phyloP scores from a whole-genome alignment of 768 basidiomycete genomes.

The Podaxis carcinomalis region DNA sequence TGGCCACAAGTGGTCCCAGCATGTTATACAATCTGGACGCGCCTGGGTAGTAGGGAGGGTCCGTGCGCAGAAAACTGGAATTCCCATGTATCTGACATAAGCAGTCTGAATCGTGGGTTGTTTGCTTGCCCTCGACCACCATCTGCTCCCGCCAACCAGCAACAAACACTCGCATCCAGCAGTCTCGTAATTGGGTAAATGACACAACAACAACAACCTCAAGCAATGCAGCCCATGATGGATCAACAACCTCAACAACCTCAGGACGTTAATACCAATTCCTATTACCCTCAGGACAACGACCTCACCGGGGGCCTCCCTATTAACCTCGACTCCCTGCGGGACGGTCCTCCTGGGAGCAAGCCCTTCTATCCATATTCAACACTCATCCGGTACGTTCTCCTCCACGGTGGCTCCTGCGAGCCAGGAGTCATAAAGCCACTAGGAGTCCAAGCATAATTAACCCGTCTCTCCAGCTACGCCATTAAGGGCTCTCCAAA shows the following conservation, averaged over 20 bases:
- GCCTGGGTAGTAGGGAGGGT: conserved; percentile 26
- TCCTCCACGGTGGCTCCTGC: not conserved
- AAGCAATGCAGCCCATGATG: conserved; percentile 64
- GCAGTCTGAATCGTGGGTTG: conserved; percentile 39
- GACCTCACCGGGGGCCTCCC: conserved; percentile 82
- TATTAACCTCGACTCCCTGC: conserved; percentile 81
- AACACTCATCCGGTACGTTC: conserved; percentile 77
- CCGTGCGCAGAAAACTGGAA: conserved; percentile 51
- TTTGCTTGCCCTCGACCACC: conserved; percentile 44
- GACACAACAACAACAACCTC: conserved; percentile 45
- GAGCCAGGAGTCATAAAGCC: not conserved
- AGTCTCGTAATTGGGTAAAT: conserved; percentile 30
- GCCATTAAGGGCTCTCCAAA: conserved; percentile 90
- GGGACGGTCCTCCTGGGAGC: conserved; percentile 84
- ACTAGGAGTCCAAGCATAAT: conserved; percentile 12
- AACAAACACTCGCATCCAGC: conserved; percentile 31
- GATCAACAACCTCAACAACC: conserved; percentile 32
- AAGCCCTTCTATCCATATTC: conserved; percentile 93
- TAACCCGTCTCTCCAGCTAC: conserved; percentile 46
- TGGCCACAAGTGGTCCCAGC: not conserved
- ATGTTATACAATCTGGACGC: conserved; percentile 12
- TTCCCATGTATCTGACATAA: conserved; percentile 62
- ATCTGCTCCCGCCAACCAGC: conserved; percentile 35
- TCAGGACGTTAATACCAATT: conserved; percentile 50
- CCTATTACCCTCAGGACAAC: conserved; percentile 71